Evolutionary conservation across 768 basidiomycete genomes (phyloP).

Genomic region (Agaricus blazei): DNA sequence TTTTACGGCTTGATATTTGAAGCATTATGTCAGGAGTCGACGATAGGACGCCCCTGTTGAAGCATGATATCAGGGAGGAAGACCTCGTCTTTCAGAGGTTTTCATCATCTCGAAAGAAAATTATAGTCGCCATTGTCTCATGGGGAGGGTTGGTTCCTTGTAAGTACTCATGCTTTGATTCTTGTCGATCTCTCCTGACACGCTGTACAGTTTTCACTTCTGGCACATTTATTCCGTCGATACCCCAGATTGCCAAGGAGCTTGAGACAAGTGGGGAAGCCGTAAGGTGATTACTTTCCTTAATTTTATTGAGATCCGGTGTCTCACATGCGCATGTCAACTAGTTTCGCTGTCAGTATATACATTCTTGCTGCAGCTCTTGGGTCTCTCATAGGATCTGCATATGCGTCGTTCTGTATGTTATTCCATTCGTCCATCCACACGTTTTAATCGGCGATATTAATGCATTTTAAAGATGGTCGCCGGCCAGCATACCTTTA

Average conservation of each 20-base stretch:
- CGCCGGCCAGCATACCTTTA: conserved; percentile 55
- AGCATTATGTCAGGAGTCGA: neutral
- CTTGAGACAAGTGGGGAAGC: conserved; percentile 49
- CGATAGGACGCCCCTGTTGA: conserved; percentile 25
- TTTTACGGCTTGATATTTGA: neutral
- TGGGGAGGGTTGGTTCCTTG: conserved; percentile 60
- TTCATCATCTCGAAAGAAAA: conserved; percentile 39
- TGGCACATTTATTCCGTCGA: conserved; percentile 67
- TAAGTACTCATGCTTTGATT: conserved; percentile 20
- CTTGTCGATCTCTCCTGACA: neutral
- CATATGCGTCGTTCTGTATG: conserved; percentile 36
- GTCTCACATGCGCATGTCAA: too few species aligned
- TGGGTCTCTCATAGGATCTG: conserved; percentile 27
- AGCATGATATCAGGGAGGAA: conserved; percentile 14
- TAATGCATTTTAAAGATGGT: conserved; percentile 45
- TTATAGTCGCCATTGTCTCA: conserved; percentile 54
- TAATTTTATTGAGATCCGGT: too few species aligned
- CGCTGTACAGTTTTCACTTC: conserved; percentile 53
- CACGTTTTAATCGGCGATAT: neutral
- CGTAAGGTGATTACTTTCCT: conserved; percentile 40
- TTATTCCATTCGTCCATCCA: neutral
- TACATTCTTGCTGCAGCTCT: conserved; percentile 29
- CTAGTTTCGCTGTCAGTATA: conserved; percentile 31
- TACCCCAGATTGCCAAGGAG: conserved; percentile 69
- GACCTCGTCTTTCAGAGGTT: conserved; percentile 52